Conservation (phyloP, 2,329 filamentous ascomycete genomes). For the Phaeosphaeriaceae sp. region DNA sequence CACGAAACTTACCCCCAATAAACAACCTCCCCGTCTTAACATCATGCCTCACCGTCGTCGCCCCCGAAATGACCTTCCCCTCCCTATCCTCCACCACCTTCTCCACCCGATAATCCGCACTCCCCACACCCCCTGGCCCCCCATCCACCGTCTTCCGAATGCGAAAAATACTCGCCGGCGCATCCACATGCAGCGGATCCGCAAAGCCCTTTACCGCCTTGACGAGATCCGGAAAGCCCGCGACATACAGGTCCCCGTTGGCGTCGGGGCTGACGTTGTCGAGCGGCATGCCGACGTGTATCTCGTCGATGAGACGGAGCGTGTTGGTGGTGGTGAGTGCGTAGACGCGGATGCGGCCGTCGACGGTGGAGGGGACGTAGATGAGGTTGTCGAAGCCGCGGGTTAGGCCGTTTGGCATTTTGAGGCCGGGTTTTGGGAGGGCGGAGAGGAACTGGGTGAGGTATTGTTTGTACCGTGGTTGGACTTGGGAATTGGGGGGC, state of each 20-base stretch:
- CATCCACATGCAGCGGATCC: conserved; percentile 19
- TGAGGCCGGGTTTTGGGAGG: conserved; percentile 28
- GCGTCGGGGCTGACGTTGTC: conserved; percentile 37
- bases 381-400: conserved; percentile 30
- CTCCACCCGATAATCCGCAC: conserved; percentile 24
- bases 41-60: conserved; percentile 37
- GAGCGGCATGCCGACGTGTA: conserved; percentile 31
- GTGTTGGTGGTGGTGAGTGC: conserved; percentile 22
- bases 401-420: conserved; percentile 38
- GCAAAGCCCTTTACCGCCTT: conserved; percentile 16
- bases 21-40: conserved; percentile 33
- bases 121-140: neutral
- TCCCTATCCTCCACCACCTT: conserved; percentile 39
- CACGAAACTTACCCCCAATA: conserved; percentile 25
- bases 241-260: conserved; percentile 32
- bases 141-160: conserved; percentile 21
- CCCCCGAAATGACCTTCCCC: conserved; percentile 23
- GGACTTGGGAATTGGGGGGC: neutral
- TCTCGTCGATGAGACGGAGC: conserved; percentile 27
- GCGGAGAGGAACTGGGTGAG: conserved; percentile 5
- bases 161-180: conserved; percentile 28
- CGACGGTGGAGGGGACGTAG: conserved; percentile 35
- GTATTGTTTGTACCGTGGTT: conserved; percentile 9
- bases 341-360: conserved; percentile 32
- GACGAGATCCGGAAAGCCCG: conserved; percentile 24